Base-by-base conservation (phyloP, 1,284 basidiomycete species). In the Trichosporon ovoides region DNA sequence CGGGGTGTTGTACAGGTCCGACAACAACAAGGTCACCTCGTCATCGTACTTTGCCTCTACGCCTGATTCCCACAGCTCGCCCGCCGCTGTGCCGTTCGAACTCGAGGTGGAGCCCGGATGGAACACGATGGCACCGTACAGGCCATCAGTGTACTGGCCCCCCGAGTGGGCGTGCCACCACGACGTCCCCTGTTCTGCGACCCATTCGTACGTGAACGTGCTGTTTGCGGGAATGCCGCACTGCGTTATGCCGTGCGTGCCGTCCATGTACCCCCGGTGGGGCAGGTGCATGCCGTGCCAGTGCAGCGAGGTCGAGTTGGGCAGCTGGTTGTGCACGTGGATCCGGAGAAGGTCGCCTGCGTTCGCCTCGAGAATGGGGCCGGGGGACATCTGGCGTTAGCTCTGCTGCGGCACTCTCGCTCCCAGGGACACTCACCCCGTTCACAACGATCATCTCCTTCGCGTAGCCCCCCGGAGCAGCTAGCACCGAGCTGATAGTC, bases 351-450 rank as follows among this genome's bases (percentile, higher is more conserved):
- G 72, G 61, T 82, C 81, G 33, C 77, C 80, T 36, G 78, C 70
- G 66, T 82, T 82, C 1, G 75, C 81, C 59, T 82, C 79, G 54
- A 83, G 78, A 6, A 80, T 75, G 1, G 82, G 82, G 2, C 81
- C 82, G 1, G 82, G 81, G 0, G 48, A 49, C 68, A 48, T 48
- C 43, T 48, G 24, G 14, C 34, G 14, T 14, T 9, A 14, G 9
- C 9, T 35, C 34, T 9, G 14, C 9, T 35, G 7, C 9, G 7
- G 14, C 34, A 35, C 9, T 9, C 34, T 14, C 9, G 14, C 7
- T 12, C n/a, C n/a, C 35, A 13, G 14, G 5, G n/a, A 13, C 3
- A 48, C 43, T 48, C 43, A 77, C 72, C 3, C 78, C 80, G 53
- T 83, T 83, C 19, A 83, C 79, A 6, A 80, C 78, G 6, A 81